Base-by-base conservation (phyloP, 345 rosid species). In the Acer yangbiense region DNA sequence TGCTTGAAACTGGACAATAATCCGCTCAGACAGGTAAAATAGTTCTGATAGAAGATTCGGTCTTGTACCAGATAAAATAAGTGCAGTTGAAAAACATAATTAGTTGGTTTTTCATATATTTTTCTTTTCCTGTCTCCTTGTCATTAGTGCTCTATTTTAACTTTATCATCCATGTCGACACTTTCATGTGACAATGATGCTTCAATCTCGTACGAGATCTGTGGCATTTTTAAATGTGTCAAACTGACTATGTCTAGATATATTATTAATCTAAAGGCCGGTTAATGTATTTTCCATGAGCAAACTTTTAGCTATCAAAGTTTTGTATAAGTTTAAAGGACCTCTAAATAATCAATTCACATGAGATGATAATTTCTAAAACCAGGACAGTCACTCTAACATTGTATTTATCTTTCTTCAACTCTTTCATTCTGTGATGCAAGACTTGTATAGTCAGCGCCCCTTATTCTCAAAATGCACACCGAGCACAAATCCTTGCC, bases 1-100 rank as follows among this genome's bases (percentile, higher is more conserved):
- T 89, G 94, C 79, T 87, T 95, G 88, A 95, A 89, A 93, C 80
- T 95, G 85, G 98, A 95, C 84, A 73, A 83, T 78, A 95, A 95
- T 85, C 88, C 85, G 60, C 91, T 93, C 46, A 80, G 76, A 77
- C 92, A 90, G 95, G 98, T 95, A 86, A 81, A 41, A 16, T 23
- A 65, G 27, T 60, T 74, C 32, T 82, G 41, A 17, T 64, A 35
- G 20, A n/a, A 61, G 52, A n/a, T 78, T 75, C 74, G 52, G 25
- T 68, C 27, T 57, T 60, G 16, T 17, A n/a, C 18, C 25, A 67
- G n/a, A n/a, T n/a, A n/a, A n/a, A 3, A 62, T 61, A 65, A 69
- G 2, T 64, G 35, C 43, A 17, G 50, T 25, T 68, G 50, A 77
- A 71, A 20, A 23, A 35, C 62, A 41, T n/a, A 58, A 60, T 21